phyloP scores from a whole-genome alignment of 2,329 filamentous ascomycete genomes.

The Aspergillus niger region DNA sequence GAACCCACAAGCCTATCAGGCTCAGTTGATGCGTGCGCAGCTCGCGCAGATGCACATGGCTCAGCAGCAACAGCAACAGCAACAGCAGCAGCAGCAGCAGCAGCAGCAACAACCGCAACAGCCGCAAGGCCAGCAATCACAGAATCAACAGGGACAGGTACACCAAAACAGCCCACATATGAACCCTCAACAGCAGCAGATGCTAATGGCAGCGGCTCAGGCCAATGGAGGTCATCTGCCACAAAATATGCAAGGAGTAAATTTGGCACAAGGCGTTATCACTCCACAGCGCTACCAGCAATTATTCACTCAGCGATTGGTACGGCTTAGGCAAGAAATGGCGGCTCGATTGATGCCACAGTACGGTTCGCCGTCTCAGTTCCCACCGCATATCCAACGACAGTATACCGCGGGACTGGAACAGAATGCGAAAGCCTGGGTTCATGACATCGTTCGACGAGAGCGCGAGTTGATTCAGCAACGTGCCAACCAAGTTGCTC shows the following conservation, averaged over 20 bases:
- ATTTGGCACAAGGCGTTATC: conserved; percentile 28
- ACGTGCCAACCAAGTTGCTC: conserved; percentile 33
- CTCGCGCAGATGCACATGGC: conserved; percentile 42
- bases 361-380: conserved; percentile 42
- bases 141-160: conserved; percentile 29
- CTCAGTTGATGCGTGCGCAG: conserved; percentile 42
- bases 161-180: conserved; percentile 38
- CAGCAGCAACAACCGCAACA: conserved; percentile 26
- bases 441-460: conserved; percentile 42
- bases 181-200: conserved; percentile 39
- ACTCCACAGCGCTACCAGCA: conserved; percentile 38
- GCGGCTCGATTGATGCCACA: conserved; percentile 38
- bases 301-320: conserved; percentile 40
- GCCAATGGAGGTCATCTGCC: conserved; percentile 40
- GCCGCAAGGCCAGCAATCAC: conserved; percentile 24
- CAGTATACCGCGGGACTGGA: conserved; percentile 42
- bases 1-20: conserved; percentile 40
- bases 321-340: conserved; percentile 41
- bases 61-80: conserved; percentile 36
- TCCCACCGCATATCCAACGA: conserved; percentile 41
- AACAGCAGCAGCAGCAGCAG: conserved; percentile 26
- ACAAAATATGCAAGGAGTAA: conserved; percentile 33
- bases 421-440: conserved; percentile 39
- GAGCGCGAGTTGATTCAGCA: conserved; percentile 38
- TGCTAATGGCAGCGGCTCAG: conserved; percentile 43